A percentile compares a stretch with the other conserved stretches of the same genome.
Evolutionary conservation across 2,329 filamentous ascomycete species (phyloP).

Genomic region (Hypoxylon sp.): DNA sequence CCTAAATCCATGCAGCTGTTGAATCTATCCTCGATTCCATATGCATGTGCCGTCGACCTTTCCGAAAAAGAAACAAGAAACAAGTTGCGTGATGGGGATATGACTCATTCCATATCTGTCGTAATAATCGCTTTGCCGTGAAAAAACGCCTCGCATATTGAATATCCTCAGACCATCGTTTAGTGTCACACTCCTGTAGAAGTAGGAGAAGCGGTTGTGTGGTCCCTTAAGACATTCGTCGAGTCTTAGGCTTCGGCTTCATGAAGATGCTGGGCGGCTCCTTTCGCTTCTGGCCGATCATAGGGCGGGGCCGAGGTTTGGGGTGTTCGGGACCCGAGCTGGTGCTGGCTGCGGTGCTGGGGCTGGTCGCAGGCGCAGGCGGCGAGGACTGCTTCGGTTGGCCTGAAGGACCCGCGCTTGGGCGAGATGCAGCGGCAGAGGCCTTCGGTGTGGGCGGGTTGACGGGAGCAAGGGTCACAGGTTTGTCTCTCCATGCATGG

Average conservation of each 20-base stretch:
- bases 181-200: neutral
- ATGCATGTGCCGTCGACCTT: neutral
- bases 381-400: slow-evolving; percentile 6
- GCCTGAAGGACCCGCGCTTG: slow-evolving; percentile 3
- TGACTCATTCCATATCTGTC: neutral
- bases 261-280: slow-evolving; percentile 62
- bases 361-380: slow-evolving; percentile 7
- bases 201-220: neutral
- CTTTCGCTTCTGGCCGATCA: slow-evolving; percentile 55
- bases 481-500: slow-evolving; percentile 16
- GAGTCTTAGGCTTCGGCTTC: slow-evolving; percentile 57
- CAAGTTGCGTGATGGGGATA: neutral
- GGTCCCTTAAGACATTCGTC: slow-evolving; percentile 26
- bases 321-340: neutral
- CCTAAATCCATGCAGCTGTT: neutral
- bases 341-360: slow-evolving; percentile 10
- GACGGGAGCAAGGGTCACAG: slow-evolving; percentile 12
- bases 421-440: neutral
- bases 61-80: neutral
- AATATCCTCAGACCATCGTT: neutral
- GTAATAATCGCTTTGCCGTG: too few relatives aligned
- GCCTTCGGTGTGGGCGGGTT: slow-evolving; percentile 10
- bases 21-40: neutral
- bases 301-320: slow-evolving; percentile 23
- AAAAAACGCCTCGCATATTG: neutral